These are phyloP conservation scores for Fusarium papillatum DNA, from an alignment of 2,329 filamentous ascomycete species.

Conservation along the genomic window DNA sequence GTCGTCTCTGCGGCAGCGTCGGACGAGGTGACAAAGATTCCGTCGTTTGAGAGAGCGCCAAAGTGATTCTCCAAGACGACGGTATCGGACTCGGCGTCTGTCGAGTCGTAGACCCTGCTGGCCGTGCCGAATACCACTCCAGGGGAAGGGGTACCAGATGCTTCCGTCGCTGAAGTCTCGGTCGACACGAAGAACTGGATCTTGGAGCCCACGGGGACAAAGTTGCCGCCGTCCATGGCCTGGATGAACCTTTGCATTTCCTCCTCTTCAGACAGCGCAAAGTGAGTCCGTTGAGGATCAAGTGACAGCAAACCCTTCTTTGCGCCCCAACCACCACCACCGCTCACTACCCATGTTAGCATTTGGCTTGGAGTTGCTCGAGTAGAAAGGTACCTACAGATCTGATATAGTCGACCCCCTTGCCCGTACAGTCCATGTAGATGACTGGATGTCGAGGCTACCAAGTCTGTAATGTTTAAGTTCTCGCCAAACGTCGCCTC, in stretches of 20 bases:
- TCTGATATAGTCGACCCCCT: constrained; percentile 61
- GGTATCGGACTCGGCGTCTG: constrained; percentile 1
- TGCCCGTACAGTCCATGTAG: constrained; percentile 53
- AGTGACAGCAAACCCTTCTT: constrained; percentile 85
- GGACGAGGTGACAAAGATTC: constrained; percentile 63
- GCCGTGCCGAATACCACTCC: constrained; percentile 52
- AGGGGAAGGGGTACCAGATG: constrained; percentile 11
- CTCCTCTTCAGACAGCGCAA: constrained; percentile 60
- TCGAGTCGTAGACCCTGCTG: constrained; percentile 23
- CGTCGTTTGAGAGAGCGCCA: constrained; percentile 73
- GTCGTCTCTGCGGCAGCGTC: constrained; percentile 39
- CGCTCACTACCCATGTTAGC: constrained; percentile 68
- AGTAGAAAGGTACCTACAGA: constrained; percentile 43
- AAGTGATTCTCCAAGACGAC: constrained; percentile 62
- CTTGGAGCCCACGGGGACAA: constrained; percentile 73
- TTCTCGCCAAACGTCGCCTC: constrained; percentile 36
- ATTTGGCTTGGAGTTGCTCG: not conserved
- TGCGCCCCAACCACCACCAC: constrained; percentile 86
- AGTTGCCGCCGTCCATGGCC: constrained; percentile 61
- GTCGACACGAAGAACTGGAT: constrained; percentile 75
- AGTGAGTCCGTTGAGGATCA: constrained; percentile 75
- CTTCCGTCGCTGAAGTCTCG: constrained; percentile 43
- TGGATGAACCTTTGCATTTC: constrained; percentile 67
- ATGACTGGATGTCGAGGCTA: constrained; percentile 41
- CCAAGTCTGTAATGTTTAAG: constrained; percentile 36